Evolutionary conservation across 1,284 basidiomycete genomes (phyloP), one percentile per base, ranked within the genome.

Genomic region (Trichosporon faecale): DNA sequence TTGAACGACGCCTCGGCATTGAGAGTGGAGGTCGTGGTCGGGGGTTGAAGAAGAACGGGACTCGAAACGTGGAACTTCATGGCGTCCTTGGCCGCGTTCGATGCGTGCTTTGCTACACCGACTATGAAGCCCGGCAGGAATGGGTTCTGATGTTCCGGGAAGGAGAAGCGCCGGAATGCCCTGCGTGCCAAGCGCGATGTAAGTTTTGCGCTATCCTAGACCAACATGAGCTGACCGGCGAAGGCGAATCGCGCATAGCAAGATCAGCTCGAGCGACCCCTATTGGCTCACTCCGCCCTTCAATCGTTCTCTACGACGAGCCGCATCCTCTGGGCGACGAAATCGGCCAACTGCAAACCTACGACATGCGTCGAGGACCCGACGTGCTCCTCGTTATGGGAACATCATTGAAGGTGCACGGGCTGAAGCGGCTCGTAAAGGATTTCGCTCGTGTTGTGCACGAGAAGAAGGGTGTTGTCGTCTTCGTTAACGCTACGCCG

Each of bases 301-400:
- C 91, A 2, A 94, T 96, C 71, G 93, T 96, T 6, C 86, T 96
- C 3, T 96, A 96, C 79, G 92, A 94, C 78, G 94, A 96, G 82
- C 86, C 89, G 0, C 93, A 95, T 82, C 93, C 94, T 2, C 86
- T 92, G 16, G 92, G 93, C 0, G 91, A 94, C 76, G 90, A 93
- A 68, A 95, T 95, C 74, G 93, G 91, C 37, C 81, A 82, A 63
- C 90, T 95, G 14, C 90, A 94, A 74, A 85, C 88, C 1, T 84
- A 86, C 23, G 94, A 96, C 80, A 80, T 94, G 16, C 81, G 85
- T 12, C 89, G 89, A 66, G 90, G 89, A 76, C 95, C 95, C 1
- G 95, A 98, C 78, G 87, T 97, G 84, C 86, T 98, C 55, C 90
- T 98, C 76, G 91, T 98, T 75, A 96, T 97, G 90, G 95, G 95